Evolutionary conservation across 177 flowering plant genomes (phyloP).

Genomic region (Vitis hybrid): DNA sequence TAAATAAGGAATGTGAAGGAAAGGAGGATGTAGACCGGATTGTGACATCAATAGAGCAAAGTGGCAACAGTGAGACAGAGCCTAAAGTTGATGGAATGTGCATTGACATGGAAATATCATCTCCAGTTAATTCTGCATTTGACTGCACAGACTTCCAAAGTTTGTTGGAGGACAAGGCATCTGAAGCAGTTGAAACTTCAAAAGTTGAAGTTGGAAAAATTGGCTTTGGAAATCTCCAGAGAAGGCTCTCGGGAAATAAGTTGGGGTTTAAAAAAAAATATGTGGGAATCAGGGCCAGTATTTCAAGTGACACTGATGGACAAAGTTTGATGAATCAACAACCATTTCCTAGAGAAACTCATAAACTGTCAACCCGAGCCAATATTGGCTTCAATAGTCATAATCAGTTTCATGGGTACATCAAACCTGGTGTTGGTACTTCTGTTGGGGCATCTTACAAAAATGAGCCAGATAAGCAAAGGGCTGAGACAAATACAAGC

Average conservation of each 20-base stretch:
- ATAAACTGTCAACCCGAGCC: no score
- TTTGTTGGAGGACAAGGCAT: neutral
- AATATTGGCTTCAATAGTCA: no score
- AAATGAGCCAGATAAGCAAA: no score
- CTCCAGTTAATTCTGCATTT: neutral
- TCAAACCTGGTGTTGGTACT: no score
- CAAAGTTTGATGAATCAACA: neutral
- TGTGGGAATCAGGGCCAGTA: neutral
- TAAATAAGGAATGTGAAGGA: no score
- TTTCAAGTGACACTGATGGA: neutral
- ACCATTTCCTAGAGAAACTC: no score
- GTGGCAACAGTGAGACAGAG: neutral
- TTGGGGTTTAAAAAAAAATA: neutral
- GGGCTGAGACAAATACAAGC: no score
- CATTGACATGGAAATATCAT: neutral
- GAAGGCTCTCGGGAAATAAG: neutral
- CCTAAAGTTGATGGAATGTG: neutral
- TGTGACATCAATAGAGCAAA: neutral
- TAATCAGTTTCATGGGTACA: no score
- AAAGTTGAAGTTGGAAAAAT: neutral
- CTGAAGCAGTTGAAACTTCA: neutral
- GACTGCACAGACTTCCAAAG: neutral
- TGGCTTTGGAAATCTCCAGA: neutral
- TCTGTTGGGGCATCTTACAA: no score
- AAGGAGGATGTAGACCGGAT: no score